Evolutionary conservation across 345 rosid genomes (phyloP), one percentile per base, ranked within the genome.

Genomic region (Cardiospermum halicacabum): DNA sequence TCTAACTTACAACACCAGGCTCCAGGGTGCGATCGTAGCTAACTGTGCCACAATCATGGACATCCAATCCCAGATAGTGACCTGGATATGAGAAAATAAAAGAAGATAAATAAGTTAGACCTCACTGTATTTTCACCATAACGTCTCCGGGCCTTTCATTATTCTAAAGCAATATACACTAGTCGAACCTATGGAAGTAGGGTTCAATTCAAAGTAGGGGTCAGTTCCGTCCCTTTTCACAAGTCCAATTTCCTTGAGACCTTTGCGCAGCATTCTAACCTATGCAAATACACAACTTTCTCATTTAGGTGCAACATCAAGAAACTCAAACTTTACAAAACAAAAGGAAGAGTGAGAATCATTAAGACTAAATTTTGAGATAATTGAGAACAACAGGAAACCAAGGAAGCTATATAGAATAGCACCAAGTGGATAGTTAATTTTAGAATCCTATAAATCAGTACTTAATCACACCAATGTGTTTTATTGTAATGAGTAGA

Each of bases 11-110:
- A 74, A 85, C 92, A 56, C 99, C 97, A 2, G 97, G 97, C 82
- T 82, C 75, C 85, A 91, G 62, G 63, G 87, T 81, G 61, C 87
- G 82, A 59, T 89, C 89, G 42, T 82, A 89, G 75, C 90, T 78
- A 65, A 87, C 73, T 61, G 62, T 47, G 65, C 91, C 85, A 79
- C 92, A 81, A 82, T 94, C 99, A 65, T 94, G 99, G 74, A 94
- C 97, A 70, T 91, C 97, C 96, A 94, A 88, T 69, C 99, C 99
- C 10, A 93, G 86, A 79, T 86, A 93, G 76, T 93, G 98, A 77
- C 99, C 99, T 91, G 75, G 53, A 78, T 62, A 68, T 58, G 72
- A 70, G 43, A 53, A 24, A 49, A 11, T 55, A 39, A 47, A 28
- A 43, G 21, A 40, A n/a, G 25, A 12, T 56, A 47, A 54, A 49